These are phyloP conservation scores for Stentor roeselii DNA, from an alignment of 73 alveolate genomes.

Conservation along the genomic window DNA sequence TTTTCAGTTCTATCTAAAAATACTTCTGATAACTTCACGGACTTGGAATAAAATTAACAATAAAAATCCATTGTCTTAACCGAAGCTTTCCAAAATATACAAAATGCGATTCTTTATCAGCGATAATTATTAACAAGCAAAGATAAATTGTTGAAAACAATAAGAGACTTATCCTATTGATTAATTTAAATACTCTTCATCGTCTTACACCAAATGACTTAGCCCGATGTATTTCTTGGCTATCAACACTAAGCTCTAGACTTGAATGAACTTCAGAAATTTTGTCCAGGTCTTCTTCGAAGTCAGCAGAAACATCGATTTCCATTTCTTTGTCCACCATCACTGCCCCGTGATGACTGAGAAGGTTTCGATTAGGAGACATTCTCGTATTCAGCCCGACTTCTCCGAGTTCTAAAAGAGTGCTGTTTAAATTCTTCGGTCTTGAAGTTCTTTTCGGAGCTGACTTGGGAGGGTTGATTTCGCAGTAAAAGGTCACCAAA, in stretches of 20 bases:
- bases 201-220: too few species aligned
- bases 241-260: not conserved
- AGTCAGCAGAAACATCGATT: not conserved
- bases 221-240: too few species aligned
- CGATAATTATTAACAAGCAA: too few species aligned
- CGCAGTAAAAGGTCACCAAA: not conserved
- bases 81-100: too few species aligned
- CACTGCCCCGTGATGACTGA: not conserved
- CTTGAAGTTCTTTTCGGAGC: not conserved
- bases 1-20: not conserved
- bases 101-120: too few species aligned
- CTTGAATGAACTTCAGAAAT: slow-evolving; percentile 15
- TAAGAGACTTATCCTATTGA: too few species aligned
- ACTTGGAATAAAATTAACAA: not conserved
- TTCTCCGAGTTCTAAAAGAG: not conserved
- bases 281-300: not conserved
- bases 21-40: not conserved
- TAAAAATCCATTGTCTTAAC: too few species aligned
- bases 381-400: not conserved
- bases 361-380: not conserved
- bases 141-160: too few species aligned
- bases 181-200: too few species aligned
- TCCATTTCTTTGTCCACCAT: slow-evolving; percentile 3
- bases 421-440: not conserved
- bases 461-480: not conserved